Conservation (phyloP, 139 green algal genomes). For the Gonium pectorale region DNA sequence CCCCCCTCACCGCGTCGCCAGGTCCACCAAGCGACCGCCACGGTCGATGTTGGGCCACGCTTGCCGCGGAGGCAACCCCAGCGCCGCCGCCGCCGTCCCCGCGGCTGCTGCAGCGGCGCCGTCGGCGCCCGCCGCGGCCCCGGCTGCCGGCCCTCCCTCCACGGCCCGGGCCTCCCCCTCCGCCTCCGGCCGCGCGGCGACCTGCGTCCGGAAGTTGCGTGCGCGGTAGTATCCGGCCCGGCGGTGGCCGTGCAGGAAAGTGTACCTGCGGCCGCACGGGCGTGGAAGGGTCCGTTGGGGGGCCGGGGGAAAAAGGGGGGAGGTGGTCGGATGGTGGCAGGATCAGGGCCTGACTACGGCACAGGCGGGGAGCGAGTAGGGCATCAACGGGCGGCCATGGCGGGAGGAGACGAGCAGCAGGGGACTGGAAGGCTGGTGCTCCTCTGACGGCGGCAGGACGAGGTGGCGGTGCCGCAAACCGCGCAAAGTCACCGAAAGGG, state of each 20-base stretch:
- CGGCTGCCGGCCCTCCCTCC: no score
- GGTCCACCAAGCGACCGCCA: slow-evolving; percentile 16
- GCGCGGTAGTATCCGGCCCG: slow-evolving; percentile 58
- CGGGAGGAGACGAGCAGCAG: no score
- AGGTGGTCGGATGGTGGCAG: neutral
- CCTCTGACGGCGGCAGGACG: no score
- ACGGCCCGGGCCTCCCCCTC: neutral
- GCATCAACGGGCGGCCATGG: neutral
- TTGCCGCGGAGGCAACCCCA: neutral
- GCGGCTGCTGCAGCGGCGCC: neutral
- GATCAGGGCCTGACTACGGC: no score
- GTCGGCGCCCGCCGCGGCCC: neutral
- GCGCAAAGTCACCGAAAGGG: no score
- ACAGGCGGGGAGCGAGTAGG: no score
- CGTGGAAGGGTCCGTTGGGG: neutral
- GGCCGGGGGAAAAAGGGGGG: neutral
- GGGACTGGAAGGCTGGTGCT: no score
- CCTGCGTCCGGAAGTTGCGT: slow-evolving; percentile 49
- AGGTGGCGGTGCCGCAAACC: no score
- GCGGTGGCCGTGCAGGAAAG: slow-evolving; percentile 56
- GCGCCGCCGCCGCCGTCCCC: no score
- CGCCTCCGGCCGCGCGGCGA: neutral
- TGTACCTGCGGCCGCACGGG: slow-evolving; percentile 27
- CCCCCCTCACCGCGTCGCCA: slow-evolving; percentile 3
- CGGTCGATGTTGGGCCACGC: neutral